Evolutionary conservation across 169 alveolate species (phyloP).

Genomic region (Sarcocystis neurona): DNA sequence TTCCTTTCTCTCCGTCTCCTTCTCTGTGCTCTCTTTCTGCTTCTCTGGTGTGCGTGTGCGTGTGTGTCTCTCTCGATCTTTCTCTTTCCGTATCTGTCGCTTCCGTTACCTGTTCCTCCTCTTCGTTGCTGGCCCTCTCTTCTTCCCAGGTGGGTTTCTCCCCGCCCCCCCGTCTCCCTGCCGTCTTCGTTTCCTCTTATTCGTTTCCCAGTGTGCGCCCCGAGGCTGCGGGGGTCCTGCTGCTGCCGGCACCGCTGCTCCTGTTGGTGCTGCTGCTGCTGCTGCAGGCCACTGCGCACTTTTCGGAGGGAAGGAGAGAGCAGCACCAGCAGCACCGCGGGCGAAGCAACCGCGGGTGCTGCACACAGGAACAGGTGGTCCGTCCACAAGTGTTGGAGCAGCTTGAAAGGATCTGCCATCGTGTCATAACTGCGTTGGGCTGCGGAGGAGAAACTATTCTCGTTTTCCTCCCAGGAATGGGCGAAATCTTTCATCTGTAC

Average conservation of each 20-base stretch:
- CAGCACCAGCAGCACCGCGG: neutral
- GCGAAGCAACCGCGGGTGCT: neutral
- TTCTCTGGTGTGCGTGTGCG: neutral
- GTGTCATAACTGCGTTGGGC: slow-evolving; percentile 17
- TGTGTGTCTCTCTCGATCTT: neutral
- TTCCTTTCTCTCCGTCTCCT: neutral
- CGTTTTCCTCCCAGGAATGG: slow-evolving; percentile 73
- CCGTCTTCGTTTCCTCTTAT: neutral
- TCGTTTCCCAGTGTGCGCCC: too few relatives aligned
- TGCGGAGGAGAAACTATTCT: slow-evolving; percentile 65
- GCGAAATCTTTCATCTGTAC: slow-evolving; percentile 69
- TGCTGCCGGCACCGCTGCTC: neutral
- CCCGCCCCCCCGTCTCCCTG: neutral
- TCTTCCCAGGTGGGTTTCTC: too few relatives aligned
- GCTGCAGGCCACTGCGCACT: too few relatives aligned
- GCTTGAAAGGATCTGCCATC: slow-evolving; percentile 23
- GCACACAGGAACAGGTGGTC: slow-evolving; percentile 1
- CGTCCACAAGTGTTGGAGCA: slow-evolving; percentile 18
- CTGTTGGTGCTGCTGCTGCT: neutral
- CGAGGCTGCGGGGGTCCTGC: neutral
- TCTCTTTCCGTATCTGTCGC: neutral
- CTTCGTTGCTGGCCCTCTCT: neutral
- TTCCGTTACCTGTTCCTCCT: neutral
- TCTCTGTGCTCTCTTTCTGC: neutral
- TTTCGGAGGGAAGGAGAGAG: neutral